phyloP scores from a whole-genome alignment of 1,284 basidiomycete genomes.

The Ceratobasidium sp. region DNA sequence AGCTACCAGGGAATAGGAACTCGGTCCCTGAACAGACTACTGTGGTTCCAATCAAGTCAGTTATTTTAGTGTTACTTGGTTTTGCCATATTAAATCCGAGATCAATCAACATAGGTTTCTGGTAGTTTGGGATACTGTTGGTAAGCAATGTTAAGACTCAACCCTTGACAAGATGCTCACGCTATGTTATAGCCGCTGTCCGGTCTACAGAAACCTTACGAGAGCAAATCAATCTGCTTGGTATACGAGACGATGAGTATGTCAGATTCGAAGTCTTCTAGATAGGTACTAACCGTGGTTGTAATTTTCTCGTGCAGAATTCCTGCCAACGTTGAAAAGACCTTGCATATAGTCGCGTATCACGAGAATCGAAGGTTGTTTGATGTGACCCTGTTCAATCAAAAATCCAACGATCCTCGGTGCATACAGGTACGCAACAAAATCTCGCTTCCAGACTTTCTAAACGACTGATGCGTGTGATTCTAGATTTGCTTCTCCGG shows the following conservation, averaged over 20 bases:
- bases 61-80: no score
- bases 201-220: background rate
- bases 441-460: no score
- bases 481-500: conserved; percentile 40
- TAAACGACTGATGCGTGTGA: no score
- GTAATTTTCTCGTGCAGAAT: background rate
- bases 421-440: background rate
- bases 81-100: no score
- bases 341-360: conserved; percentile 40
- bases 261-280: background rate
- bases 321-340: conserved; percentile 35
- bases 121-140: conserved; percentile 36
- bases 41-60: conserved; percentile 18
- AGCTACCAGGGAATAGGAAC: background rate
- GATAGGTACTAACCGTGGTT: background rate
- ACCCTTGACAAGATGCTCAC: background rate
- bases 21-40: background rate
- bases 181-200: background rate
- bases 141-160: background rate
- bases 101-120: background rate
- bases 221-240: background rate
- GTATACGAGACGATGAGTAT: conserved; percentile 20
- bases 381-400: conserved; percentile 19
- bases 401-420: background rate
- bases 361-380: conserved; percentile 40